Evolutionary conservation across 352 stramenopile genomes (phyloP).

Genomic region (Blastocystis sp.): DNA sequence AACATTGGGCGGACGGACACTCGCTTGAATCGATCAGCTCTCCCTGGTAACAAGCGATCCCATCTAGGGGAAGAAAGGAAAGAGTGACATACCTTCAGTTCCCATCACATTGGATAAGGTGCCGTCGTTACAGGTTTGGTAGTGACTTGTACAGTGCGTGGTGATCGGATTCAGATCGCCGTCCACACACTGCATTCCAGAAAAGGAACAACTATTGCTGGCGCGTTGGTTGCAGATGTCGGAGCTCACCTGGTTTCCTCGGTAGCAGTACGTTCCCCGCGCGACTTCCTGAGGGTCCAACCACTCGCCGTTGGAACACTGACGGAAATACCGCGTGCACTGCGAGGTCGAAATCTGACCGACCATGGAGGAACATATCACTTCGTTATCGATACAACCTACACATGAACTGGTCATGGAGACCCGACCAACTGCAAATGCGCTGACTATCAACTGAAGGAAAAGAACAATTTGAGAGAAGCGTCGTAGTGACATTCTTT

Average conservation of each 20-base stretch:
- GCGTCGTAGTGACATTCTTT: constrained; percentile 27
- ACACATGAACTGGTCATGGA: not conserved
- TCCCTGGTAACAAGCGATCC: constrained; percentile 5
- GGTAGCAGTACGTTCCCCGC: constrained; percentile 45
- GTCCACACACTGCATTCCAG: constrained; percentile 34
- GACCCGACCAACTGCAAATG: not conserved
- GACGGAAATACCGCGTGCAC: constrained; percentile 48
- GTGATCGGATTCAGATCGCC: constrained; percentile 48
- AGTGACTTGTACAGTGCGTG: constrained; percentile 41
- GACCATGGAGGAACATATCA: constrained; percentile 22
- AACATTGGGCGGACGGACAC: constrained; percentile 4
- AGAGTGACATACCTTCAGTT: not conserved
- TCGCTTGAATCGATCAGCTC: not conserved
- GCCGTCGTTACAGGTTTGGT: constrained; percentile 13
- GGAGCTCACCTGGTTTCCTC: constrained; percentile 19
- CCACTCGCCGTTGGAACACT: constrained; percentile 44
- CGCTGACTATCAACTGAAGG: constrained; percentile 1
- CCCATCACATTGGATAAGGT: not conserved
- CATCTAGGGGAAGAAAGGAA: not conserved
- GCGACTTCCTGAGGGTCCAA: constrained; percentile 29
- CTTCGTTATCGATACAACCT: constrained; percentile 47
- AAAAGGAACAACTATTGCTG: constrained; percentile 37
- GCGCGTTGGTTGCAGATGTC: constrained; percentile 36
- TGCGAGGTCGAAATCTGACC: constrained; percentile 19
- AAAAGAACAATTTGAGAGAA: not conserved